Base-by-base conservation (phyloP, 164 flowering plant genomes). In the Vitis rotundifolia region DNA sequence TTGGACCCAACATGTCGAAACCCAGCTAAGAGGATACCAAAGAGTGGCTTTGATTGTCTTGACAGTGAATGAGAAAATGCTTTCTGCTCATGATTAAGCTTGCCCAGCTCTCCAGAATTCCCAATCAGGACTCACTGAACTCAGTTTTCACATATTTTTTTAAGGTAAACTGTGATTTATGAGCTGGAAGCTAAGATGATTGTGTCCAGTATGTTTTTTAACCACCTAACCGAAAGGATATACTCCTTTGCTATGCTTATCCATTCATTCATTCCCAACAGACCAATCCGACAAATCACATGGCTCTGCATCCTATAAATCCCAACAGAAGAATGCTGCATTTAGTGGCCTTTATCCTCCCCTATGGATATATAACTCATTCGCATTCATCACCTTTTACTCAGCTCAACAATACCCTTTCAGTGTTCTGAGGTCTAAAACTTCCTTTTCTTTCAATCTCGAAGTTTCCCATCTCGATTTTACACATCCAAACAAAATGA, bases 231-330 rank as follows among this genome's bases (percentile, higher is more conserved):
- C 26, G 12, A 26, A 59, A 37, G 44, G 44, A 37, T 37, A 37
- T 37, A 37, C 44, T 37, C 44, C 44, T 3, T 37, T 37, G 6
- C 5, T 37, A 37, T 6, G 44, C 44, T 37, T 37, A 3, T 37
- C 44, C 44, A 5, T 6, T 37, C 44, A 37, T 37, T 37, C 5
- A 37, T 37, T 37, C 44, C 7, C 5, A 37, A 6, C 44, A 37
- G 44, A 37, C 7, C 44, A 37, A 37, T 37, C 10, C 44, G 6
- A 63, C 16, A 29, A 19, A 18, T 29, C 67, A 64, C 67, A 49
- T 49, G 67, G 44, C 9, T 64, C 13, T 64, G 67, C 67, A 64
- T 3, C 55, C 67, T 54, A 64, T 49, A 28, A 63, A 49, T 18
- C 49, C 8, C 55, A 16, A 48, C 56, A 64, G 22, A 44, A 64